Evolutionary conservation across 2,329 filamentous ascomycete genomes (phyloP).

Genomic region (Microcyclosporella mali): DNA sequence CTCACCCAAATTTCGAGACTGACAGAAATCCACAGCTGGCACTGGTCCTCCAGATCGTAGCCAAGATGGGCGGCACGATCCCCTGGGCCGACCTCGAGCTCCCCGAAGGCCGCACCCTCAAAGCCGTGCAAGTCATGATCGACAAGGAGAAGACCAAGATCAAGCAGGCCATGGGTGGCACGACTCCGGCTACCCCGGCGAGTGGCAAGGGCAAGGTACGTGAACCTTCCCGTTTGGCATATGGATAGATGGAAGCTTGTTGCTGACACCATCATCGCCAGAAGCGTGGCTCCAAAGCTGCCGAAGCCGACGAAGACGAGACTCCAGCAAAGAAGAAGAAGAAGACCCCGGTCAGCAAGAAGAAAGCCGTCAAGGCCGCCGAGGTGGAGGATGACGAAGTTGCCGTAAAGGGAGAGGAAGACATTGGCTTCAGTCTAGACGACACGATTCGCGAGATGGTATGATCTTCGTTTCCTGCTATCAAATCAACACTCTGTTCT

Average conservation of each 20-base stretch:
- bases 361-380: conserved; percentile 13
- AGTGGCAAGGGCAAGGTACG: conserved; percentile 14
- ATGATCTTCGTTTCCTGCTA: not conserved
- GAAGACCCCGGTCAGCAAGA: conserved; percentile 9
- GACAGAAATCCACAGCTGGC: conserved; percentile 13
- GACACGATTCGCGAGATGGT: conserved; percentile 2
- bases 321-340: conserved; percentile 15
- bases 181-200: conserved; percentile 10
- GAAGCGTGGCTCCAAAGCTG: conserved; percentile 20
- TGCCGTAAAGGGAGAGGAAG: conserved; percentile 6
- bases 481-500: not conserved
- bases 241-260: not conserved
- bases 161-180: conserved; percentile 17
- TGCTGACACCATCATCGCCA: conserved; percentile 8
- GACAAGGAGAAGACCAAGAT: conserved; percentile 29
- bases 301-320: conserved; percentile 14
- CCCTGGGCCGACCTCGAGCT: conserved; percentile 26
- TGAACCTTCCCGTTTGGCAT: not conserved
- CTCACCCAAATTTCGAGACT: not conserved
- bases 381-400: conserved; percentile 9
- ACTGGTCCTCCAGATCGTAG: conserved; percentile 27
- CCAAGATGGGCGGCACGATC: conserved; percentile 19
- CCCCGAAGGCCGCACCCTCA: conserved; percentile 28
- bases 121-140: conserved; percentile 27
- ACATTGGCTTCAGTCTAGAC: conserved; percentile 5